A percentile compares a stretch with the other conserved stretches of the same genome.
Evolutionary conservation across 345 rosid genomes (phyloP).

Genomic region (Dipteronia dyeriana): DNA sequence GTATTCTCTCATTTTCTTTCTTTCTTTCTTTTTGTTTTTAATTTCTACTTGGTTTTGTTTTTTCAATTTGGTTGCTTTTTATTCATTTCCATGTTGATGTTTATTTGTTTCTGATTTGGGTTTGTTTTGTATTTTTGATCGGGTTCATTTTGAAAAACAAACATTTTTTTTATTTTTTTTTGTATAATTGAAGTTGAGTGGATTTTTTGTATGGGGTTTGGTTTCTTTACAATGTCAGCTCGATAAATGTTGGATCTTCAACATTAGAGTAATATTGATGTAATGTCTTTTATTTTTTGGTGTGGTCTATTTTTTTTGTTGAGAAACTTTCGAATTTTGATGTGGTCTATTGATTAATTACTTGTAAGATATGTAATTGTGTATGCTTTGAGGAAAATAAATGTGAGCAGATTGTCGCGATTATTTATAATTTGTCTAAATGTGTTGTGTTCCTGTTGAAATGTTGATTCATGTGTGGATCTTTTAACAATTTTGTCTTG

Average conservation of each 20-base stretch:
- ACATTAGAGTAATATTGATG: neutral
- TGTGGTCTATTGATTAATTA: neutral
- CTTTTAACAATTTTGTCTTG: neutral
- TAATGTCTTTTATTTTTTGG: neutral
- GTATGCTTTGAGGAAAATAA: neutral
- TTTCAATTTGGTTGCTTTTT: neutral
- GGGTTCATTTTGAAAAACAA: neutral
- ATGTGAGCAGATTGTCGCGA: too few relatives aligned
- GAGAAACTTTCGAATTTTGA: too few relatives aligned
- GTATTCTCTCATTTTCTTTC: slow-evolving; percentile 27
- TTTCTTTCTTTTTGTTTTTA: neutral
- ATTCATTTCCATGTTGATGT: neutral
- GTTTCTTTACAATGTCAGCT: neutral
- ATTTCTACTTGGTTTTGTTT: neutral
- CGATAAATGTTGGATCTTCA: neutral
- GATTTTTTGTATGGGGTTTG: neutral
- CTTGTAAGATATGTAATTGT: neutral
- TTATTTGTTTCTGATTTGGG: neutral
- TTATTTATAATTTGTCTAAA: neutral
- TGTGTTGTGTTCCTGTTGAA: neutral
- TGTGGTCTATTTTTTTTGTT: neutral
- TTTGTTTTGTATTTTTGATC: neutral
- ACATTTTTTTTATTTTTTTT: too few relatives aligned
- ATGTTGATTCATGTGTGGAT: neutral
- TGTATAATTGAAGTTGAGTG: neutral